Conservation (phyloP, 495 filamentous ascomycete genomes). For the Friedmanniomyces simplex region DNA sequence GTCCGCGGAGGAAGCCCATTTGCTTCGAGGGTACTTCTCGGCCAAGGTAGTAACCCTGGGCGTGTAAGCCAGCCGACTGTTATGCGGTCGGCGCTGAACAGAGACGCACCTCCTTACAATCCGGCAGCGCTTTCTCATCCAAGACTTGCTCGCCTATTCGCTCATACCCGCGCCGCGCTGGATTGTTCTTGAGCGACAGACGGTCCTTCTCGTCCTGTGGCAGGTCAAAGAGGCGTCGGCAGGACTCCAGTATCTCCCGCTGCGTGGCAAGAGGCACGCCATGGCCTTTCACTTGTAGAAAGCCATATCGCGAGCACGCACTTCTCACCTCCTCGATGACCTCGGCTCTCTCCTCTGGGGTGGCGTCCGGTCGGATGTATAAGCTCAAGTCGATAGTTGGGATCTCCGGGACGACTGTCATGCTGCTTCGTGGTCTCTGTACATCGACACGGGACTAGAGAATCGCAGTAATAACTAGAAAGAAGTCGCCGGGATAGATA, state of each 20-base stretch:
- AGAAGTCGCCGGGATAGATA: neutral
- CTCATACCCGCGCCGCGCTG: slow-evolving; percentile 34
- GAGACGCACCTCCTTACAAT: slow-evolving; percentile 32
- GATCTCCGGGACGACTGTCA: neutral
- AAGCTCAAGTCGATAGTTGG: slow-evolving; percentile 16
- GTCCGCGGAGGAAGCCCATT: slow-evolving; percentile 27
- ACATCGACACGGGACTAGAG: neutral
- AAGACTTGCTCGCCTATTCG: slow-evolving; percentile 22
- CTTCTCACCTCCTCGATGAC: slow-evolving; percentile 30
- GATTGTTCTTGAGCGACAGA: slow-evolving; percentile 27
- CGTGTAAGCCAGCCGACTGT: neutral
- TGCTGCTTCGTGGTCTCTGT: neutral
- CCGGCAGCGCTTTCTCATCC: slow-evolving; percentile 28
- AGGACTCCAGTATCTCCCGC: slow-evolving; percentile 18
- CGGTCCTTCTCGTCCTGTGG: slow-evolving; percentile 31
- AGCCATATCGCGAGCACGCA: slow-evolving; percentile 35
- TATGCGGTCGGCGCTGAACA: neutral
- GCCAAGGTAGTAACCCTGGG: slow-evolving; percentile 31
- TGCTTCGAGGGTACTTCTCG: slow-evolving; percentile 23
- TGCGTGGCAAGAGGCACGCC: slow-evolving; percentile 30
- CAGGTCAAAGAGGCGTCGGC: slow-evolving; percentile 27
- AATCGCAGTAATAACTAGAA: neutral
- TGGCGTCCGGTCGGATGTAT: neutral
- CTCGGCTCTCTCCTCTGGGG: neutral
- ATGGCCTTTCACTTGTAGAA: slow-evolving; percentile 42